Percentiles rank a stretch among this genome's conserved stretches.
Conservation (phyloP, 768 basidiomycete genomes). For the Cantharellus anzutake region DNA sequence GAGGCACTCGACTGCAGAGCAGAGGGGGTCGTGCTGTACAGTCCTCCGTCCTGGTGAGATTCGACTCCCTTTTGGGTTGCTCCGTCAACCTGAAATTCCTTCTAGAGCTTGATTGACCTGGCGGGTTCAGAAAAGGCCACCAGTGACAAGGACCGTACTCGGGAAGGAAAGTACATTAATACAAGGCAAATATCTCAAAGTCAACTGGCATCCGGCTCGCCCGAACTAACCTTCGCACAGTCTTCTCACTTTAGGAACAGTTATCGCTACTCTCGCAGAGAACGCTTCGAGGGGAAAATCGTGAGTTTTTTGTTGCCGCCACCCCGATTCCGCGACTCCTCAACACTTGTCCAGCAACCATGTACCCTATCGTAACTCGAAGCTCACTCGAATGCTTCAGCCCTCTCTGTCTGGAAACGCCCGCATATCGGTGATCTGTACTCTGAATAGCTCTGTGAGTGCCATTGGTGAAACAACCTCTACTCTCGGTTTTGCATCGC, state of each 20-base stretch:
- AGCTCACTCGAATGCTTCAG: slow-evolving; percentile 84
- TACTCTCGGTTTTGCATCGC: slow-evolving; percentile 78
- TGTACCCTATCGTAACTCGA: slow-evolving; percentile 88
- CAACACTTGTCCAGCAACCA: slow-evolving; percentile 37
- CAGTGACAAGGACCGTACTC: slow-evolving; percentile 84
- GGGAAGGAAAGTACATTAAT: slow-evolving; percentile 95
- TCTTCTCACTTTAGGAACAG: slow-evolving; percentile 77
- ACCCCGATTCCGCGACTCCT: not conserved
- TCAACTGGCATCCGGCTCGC: not conserved
- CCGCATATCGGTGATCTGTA: slow-evolving; percentile 89
- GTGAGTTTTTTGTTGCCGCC: slow-evolving; percentile 19
- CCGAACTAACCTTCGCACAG: slow-evolving; percentile 21
- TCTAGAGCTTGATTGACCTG: slow-evolving; percentile 81
- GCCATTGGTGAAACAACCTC: slow-evolving; percentile 74
- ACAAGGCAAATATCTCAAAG: slow-evolving; percentile 17
- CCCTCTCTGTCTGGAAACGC: slow-evolving; percentile 92
- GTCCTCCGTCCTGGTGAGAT: slow-evolving; percentile 48
- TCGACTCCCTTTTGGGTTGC: not conserved
- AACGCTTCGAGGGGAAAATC: slow-evolving; percentile 57
- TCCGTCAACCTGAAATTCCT: slow-evolving; percentile 1
- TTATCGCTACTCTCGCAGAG: slow-evolving; percentile 82
- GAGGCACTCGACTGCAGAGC: slow-evolving; percentile 50
- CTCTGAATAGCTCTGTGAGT: slow-evolving; percentile 66
- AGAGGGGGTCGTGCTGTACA: slow-evolving; percentile 65
- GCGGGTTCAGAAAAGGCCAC: slow-evolving; percentile 96